Evolutionary conservation across 2,329 filamentous ascomycete genomes (phyloP).

Genomic region (Ophiostoma australiae): DNA sequence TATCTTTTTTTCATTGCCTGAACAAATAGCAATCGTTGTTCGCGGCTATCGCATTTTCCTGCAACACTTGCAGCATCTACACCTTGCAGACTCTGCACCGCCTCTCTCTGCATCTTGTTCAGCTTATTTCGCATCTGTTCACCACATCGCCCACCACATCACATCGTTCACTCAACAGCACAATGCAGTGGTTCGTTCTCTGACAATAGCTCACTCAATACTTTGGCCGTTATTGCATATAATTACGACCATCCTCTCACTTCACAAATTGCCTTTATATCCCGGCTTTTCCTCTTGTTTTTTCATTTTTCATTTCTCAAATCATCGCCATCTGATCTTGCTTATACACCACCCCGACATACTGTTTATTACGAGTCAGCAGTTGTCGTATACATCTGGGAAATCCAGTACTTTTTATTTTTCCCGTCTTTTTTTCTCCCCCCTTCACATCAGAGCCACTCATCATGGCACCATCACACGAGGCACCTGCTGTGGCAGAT

Average conservation of each 20-base stretch:
- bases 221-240: not conserved
- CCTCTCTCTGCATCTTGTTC: not conserved
- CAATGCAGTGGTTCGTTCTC: constrained; percentile 2
- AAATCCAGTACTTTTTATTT: not conserved
- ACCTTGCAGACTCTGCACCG: not conserved
- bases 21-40: not conserved
- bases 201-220: not conserved
- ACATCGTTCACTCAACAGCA: not conserved
- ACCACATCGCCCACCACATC: not conserved
- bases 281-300: not conserved
- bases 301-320: not conserved
- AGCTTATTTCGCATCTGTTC: constrained; percentile 4
- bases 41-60: not conserved
- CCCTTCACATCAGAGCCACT: not conserved
- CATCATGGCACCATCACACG: constrained; percentile 25
- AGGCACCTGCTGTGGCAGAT: constrained; percentile 35
- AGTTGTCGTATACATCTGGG: not conserved
- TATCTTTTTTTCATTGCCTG: not conserved
- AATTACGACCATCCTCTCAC: constrained; percentile 9
- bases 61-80: not conserved
- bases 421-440: not conserved
- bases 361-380: not conserved
- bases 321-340: not conserved
- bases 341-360: not conserved
- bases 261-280: not conserved